A percentile compares a stretch with the other conserved stretches of the same genome.
Evolutionary conservation across 352 stramenopile species (phyloP).

Genomic region (Globisporangium parvum): DNA sequence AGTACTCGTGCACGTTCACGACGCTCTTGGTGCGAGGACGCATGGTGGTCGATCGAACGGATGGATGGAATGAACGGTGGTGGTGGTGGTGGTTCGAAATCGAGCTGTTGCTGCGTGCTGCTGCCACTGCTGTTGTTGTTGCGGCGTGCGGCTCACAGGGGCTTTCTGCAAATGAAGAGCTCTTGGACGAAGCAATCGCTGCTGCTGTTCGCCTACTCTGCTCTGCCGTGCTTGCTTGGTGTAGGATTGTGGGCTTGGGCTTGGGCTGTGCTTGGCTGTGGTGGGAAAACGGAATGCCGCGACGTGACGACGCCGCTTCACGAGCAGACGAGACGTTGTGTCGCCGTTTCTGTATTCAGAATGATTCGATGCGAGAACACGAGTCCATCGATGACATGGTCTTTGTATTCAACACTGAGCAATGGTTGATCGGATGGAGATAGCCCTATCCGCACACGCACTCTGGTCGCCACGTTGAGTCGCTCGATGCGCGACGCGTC

Average conservation of each 20-base stretch:
- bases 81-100: not conserved
- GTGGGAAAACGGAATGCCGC: no score
- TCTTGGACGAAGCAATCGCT: not conserved
- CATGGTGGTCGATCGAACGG: slow-evolving; percentile 22
- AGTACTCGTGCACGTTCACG: slow-evolving; percentile 69
- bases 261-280: not conserved
- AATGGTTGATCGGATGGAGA: not conserved
- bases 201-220: no score
- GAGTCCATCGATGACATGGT: no score
- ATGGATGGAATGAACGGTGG: not conserved
- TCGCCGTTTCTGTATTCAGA: no score
- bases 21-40: slow-evolving; percentile 68
- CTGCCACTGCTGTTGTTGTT: no score
- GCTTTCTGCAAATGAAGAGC: not conserved
- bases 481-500: not conserved
- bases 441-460: not conserved
- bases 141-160: not conserved
- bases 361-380: no score
- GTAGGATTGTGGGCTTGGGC: no score
- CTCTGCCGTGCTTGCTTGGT: no score
- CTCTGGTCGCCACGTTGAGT: no score
- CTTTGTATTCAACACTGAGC: no score
- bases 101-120: not conserved
- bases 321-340: no score
- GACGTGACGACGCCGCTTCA: no score